Conservation (phyloP, 306 rosid species). For the Cucurbita maxima region DNA sequence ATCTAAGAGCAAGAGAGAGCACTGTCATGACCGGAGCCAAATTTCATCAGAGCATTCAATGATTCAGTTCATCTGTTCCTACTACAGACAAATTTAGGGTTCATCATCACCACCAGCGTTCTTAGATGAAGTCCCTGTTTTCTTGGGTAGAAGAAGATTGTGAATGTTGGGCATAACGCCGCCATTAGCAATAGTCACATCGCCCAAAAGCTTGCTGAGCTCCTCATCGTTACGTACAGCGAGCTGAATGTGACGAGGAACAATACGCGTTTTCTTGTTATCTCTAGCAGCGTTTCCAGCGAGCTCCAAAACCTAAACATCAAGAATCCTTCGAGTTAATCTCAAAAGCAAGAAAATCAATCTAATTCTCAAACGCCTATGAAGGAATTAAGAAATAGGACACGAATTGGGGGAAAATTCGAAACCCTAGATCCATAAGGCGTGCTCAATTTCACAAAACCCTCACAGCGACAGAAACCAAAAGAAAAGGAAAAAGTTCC, state of each 20-base stretch:
- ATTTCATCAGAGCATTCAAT: not conserved
- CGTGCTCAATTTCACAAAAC: not conserved
- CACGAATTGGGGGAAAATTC: not conserved
- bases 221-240: constrained; percentile 82
- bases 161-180: constrained; percentile 97
- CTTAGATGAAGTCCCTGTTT: constrained; percentile 49
- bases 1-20: not conserved
- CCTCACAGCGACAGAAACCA: not conserved
- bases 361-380: not conserved
- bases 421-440: not conserved
- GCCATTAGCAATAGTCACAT: constrained; percentile 85
- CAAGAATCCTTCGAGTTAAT: not conserved
- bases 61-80: not conserved
- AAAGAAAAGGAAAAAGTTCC: not conserved
- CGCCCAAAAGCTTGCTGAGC: constrained; percentile 73
- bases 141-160: constrained; percentile 68
- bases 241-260: constrained; percentile 73
- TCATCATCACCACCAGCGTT: constrained; percentile 46
- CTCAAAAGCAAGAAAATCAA: not conserved
- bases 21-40: not conserved
- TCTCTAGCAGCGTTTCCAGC: constrained; percentile 94
- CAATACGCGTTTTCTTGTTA: constrained; percentile 85
- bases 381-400: not conserved
- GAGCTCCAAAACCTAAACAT: constrained; percentile 55
- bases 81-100: constrained; percentile 12